Conservation (phyloP, 2,329 filamentous ascomycete species). For the Dendryphion nanum region DNA sequence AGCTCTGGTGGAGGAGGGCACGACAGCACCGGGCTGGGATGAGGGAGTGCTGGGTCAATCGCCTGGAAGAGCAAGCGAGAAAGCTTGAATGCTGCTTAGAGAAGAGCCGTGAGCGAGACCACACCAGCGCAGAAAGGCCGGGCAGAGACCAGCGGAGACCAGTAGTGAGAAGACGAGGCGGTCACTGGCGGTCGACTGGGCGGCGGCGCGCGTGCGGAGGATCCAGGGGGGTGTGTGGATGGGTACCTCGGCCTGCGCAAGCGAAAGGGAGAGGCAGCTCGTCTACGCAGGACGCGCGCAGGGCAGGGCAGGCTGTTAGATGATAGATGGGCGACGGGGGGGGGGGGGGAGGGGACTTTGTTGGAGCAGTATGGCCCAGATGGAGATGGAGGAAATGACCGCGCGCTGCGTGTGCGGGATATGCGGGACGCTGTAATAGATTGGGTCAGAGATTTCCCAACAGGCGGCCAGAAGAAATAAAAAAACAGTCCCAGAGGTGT, state of each 20-base stretch:
- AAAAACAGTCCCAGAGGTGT: neutral
- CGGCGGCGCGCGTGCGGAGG: too few relatives aligned
- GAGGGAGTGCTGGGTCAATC: too few relatives aligned
- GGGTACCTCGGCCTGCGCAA: too few relatives aligned
- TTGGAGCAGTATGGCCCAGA: neutral
- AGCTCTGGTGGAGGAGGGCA: neutral
- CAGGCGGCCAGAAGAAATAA: too few relatives aligned
- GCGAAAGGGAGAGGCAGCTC: neutral
- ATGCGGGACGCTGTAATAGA: too few relatives aligned
- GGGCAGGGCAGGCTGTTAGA: neutral
- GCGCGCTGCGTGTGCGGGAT: too few relatives aligned
- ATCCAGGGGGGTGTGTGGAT: too few relatives aligned
- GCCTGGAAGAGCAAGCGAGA: constrained; percentile 5
- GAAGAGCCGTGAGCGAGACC: neutral
- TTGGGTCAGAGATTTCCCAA: too few relatives aligned
- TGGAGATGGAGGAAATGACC: too few relatives aligned
- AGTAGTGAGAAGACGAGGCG: too few relatives aligned
- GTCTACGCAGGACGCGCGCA: neutral
- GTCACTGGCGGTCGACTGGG: too few relatives aligned
- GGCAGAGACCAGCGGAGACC: too few relatives aligned
- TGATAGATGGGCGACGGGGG: neutral
- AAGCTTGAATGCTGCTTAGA: constrained; percentile 3
- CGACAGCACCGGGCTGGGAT: constrained; percentile 3
- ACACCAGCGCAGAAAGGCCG: neutral
- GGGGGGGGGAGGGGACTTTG: neutral